These are phyloP conservation scores for Neoascochyta sp. DNA, from an alignment of 2,329 filamentous ascomycete species.

Conservation along the genomic window DNA sequence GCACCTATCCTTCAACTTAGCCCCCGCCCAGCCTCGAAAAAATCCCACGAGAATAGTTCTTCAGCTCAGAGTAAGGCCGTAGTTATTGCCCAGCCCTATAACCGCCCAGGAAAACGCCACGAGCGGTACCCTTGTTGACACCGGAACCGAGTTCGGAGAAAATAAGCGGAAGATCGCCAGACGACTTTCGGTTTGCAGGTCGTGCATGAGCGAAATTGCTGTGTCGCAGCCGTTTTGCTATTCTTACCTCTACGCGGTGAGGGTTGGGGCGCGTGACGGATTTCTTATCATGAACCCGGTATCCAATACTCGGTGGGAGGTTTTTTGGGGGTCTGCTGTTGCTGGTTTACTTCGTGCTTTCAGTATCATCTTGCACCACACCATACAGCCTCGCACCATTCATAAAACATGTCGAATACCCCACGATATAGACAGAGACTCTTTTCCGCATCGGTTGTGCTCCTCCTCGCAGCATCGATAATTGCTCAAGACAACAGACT, in stretches of 20 bases:
- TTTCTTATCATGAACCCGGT: background rate
- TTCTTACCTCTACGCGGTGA: background rate
- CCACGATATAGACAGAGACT: background rate
- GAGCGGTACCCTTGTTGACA: background rate
- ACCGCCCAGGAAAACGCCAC: background rate
- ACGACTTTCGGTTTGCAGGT: background rate
- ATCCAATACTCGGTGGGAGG: too few species aligned
- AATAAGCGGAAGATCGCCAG: background rate
- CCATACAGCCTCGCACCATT: too few species aligned
- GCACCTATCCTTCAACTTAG: too few species aligned
- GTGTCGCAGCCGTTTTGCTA: background rate
- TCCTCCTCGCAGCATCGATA: background rate
- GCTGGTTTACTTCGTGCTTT: background rate
- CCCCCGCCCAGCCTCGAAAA: too few species aligned
- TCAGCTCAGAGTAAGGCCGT: too few species aligned
- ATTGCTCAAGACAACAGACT: conserved; percentile 9
- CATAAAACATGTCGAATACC: background rate
- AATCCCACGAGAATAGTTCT: too few species aligned
- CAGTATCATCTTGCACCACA: background rate
- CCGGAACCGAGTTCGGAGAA: background rate
- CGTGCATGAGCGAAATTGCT: background rate
- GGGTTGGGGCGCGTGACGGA: background rate
- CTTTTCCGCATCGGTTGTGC: background rate
- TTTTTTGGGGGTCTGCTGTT: too few species aligned
- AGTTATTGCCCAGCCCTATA: too few species aligned